A percentile compares a stretch with the other conserved stretches of the same genome.
phyloP scores from a whole-genome alignment of 208 protist species.

The Trichomonas gallinae region DNA sequence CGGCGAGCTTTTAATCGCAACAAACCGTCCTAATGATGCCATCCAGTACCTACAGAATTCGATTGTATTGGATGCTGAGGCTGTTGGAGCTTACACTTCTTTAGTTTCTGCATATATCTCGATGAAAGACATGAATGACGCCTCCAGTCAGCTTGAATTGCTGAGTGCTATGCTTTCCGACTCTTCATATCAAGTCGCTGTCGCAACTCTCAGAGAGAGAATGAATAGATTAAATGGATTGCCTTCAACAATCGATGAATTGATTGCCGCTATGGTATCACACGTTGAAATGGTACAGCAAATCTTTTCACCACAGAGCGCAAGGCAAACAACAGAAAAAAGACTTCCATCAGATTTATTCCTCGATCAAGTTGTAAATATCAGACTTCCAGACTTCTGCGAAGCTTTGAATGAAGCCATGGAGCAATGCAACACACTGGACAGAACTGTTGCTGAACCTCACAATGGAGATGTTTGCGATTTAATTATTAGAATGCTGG shows the following conservation, averaged over 20 bases:
- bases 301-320: neutral
- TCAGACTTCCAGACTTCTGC: neutral
- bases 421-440: neutral
- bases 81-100: neutral
- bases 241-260: neutral
- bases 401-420: neutral
- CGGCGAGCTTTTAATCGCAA: neutral
- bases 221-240: neutral
- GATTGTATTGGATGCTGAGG: neutral
- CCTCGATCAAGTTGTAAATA: neutral
- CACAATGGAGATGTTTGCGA: neutral
- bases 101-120: neutral
- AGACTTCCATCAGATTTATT: neutral
- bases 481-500: neutral
- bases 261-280: neutral
- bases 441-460: neutral
- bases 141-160: neutral
- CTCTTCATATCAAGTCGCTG: neutral
- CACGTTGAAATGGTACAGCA: neutral
- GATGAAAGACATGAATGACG: neutral
- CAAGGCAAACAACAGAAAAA: neutral
- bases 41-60: neutral
- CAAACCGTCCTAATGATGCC: neutral
- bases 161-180: neutral
- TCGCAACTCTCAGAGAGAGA: neutral